A percentile compares a stretch with the other conserved stretches of the same genome.
phyloP scores from a whole-genome alignment of 2,329 filamentous ascomycete genomes.

The Acephala macrosclerotiorum region DNA sequence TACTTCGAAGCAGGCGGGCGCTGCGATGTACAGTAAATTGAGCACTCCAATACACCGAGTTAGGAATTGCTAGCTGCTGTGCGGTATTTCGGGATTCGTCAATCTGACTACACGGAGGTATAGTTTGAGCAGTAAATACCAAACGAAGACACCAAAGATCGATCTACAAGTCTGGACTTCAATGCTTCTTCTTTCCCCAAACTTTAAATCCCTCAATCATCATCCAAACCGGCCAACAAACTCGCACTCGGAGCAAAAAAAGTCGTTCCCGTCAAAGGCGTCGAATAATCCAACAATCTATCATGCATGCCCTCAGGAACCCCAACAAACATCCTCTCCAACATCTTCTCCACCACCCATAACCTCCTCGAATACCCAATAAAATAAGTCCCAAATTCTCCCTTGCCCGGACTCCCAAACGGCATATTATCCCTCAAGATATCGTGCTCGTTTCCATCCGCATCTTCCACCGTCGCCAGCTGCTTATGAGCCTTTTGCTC shows the following conservation, averaged over 20 bases:
- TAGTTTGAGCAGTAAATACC: too few relatives aligned
- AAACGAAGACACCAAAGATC: too few relatives aligned
- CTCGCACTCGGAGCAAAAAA: constrained; percentile 60
- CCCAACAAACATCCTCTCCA: constrained; percentile 64
- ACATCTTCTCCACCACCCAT: constrained; percentile 66
- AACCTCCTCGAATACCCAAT: constrained; percentile 60
- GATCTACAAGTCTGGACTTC: too few relatives aligned
- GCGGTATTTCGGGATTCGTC: too few relatives aligned
- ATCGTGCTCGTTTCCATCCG: constrained; percentile 56
- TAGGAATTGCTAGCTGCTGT: too few relatives aligned
- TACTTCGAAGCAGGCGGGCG: too few relatives aligned
- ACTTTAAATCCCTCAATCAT: not conserved
- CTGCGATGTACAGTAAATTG: too few relatives aligned
- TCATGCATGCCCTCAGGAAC: constrained; percentile 61
- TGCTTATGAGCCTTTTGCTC: constrained; percentile 61
- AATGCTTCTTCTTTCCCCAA: not conserved
- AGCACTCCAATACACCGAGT: too few relatives aligned
- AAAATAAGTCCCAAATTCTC: constrained; percentile 65
- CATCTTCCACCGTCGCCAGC: constrained; percentile 60
- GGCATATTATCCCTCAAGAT: constrained; percentile 68
- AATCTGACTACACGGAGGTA: too few relatives aligned
- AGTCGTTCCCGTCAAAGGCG: constrained; percentile 56
- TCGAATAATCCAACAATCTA: constrained; percentile 62
- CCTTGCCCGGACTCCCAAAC: constrained; percentile 59
- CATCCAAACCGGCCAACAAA: constrained; percentile 41